A percentile compares a stretch with the other conserved stretches of the same genome.
Conservation (phyloP, 225 moss, liverwort and hornwort genomes). For the Pseudisothecium myosuroides region DNA sequence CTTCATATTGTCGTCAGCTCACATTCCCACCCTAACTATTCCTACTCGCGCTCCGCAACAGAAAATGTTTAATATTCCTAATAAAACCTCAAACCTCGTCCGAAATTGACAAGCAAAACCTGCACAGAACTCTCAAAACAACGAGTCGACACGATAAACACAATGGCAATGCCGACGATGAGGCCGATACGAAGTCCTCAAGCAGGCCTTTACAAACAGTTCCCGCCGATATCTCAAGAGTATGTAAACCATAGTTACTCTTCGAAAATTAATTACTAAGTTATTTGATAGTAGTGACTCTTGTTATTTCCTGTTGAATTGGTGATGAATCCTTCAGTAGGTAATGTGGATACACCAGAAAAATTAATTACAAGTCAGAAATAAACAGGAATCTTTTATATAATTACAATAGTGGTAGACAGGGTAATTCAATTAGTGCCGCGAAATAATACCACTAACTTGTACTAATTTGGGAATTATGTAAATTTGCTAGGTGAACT, state of each 20-base stretch:
- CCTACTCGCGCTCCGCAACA: background rate
- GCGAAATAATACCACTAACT: background rate
- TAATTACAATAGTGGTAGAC: background rate
- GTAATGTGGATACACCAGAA: background rate
- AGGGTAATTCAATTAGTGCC: background rate
- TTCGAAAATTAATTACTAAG: background rate
- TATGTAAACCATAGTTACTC: background rate
- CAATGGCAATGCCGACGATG: background rate
- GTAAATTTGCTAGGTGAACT: background rate
- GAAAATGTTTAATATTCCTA: background rate
- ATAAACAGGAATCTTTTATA: background rate
- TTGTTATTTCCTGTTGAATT: background rate
- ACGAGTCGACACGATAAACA: no score
- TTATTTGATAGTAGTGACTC: background rate
- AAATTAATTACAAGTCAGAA: background rate
- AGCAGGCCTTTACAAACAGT: background rate
- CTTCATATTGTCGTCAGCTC: constrained; percentile 45
- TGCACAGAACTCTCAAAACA: background rate
- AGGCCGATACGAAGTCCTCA: background rate
- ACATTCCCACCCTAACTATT: background rate
- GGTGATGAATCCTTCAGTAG: background rate
- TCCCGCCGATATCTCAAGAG: background rate
- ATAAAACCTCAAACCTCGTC: background rate
- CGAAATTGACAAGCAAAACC: background rate
- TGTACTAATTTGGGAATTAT: background rate